Evolutionary conservation across 2,329 filamentous ascomycete species (phyloP).

Genomic region (Diaporthe longicolla): DNA sequence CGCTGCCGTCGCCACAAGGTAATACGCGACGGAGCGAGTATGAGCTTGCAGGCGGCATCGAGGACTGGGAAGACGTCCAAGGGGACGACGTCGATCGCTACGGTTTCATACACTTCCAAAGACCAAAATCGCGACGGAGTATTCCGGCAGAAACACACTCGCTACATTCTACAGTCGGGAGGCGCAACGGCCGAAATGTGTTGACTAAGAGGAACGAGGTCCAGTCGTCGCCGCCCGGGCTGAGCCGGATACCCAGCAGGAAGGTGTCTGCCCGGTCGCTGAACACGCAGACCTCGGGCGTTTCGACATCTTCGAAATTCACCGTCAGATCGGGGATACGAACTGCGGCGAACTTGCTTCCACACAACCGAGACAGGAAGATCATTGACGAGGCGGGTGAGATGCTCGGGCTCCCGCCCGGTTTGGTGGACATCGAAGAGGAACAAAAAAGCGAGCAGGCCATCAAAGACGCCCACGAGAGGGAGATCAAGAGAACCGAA

Average conservation of each 20-base stretch:
- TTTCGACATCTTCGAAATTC: constrained; percentile 65
- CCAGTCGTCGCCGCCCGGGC: constrained; percentile 52
- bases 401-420: constrained; percentile 73
- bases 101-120: constrained; percentile 72
- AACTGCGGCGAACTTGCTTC: constrained; percentile 71
- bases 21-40: constrained; percentile 55
- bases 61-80: constrained; percentile 77
- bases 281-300: constrained; percentile 68
- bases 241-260: constrained; percentile 63
- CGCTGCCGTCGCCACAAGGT: constrained; percentile 61
- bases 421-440: constrained; percentile 68
- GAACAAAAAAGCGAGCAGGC: constrained; percentile 67
- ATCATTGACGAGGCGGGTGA: constrained; percentile 77
- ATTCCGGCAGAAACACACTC: constrained; percentile 47
- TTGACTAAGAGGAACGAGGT: constrained; percentile 57
- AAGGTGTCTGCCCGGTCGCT: constrained; percentile 72
- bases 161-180: constrained; percentile 60
- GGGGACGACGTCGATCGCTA: constrained; percentile 76
- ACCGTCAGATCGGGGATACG: constrained; percentile 70
- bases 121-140: constrained; percentile 57
- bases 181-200: constrained; percentile 63
- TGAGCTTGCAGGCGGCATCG: constrained; percentile 71
- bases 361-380: constrained; percentile 72
- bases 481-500: constrained; percentile 74
- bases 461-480: constrained; percentile 70